Conservation (phyloP, 257 asterid genomes). For the Nicotiana tomentosiformis region DNA sequence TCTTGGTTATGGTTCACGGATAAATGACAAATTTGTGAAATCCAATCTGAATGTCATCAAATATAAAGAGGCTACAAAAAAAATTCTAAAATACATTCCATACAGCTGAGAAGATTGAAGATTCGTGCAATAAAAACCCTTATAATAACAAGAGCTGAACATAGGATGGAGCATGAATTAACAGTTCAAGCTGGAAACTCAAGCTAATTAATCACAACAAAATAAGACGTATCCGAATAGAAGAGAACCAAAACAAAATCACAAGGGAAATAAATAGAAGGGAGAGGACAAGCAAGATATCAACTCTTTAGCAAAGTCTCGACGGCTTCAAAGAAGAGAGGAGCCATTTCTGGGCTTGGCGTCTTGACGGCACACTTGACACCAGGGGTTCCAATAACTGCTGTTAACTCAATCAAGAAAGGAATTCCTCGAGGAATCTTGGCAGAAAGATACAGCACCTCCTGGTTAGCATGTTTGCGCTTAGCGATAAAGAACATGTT, state of each 20-base stretch:
- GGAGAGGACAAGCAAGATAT: slow-evolving; percentile 1
- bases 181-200: slow-evolving; percentile 5
- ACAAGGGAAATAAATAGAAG: background rate
- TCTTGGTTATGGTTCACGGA: background rate
- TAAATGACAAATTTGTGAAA: background rate
- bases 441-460: slow-evolving; percentile 86
- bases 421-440: slow-evolving; percentile 81
- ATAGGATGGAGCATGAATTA: background rate
- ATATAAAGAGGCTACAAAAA: background rate
- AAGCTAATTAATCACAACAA: slow-evolving; percentile 6
- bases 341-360: slow-evolving; percentile 82
- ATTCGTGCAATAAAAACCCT: background rate
- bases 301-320: slow-evolving; percentile 58
- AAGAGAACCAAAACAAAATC: slow-evolving; percentile 17
- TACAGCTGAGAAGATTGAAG: background rate
- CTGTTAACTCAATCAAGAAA: slow-evolving; percentile 82
- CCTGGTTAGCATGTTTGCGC: slow-evolving; percentile 85
- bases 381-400: slow-evolving; percentile 71
- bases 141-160: slow-evolving; percentile 1
- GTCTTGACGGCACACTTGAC: slow-evolving; percentile 88
- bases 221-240: background rate
- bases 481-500: slow-evolving; percentile 92
- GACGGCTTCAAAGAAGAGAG: slow-evolving; percentile 79
- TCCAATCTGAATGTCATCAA: background rate
- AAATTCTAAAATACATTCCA: background rate